Base-by-base conservation (phyloP, 768 basidiomycete species). In the Punctularia strigosozonata region DNA sequence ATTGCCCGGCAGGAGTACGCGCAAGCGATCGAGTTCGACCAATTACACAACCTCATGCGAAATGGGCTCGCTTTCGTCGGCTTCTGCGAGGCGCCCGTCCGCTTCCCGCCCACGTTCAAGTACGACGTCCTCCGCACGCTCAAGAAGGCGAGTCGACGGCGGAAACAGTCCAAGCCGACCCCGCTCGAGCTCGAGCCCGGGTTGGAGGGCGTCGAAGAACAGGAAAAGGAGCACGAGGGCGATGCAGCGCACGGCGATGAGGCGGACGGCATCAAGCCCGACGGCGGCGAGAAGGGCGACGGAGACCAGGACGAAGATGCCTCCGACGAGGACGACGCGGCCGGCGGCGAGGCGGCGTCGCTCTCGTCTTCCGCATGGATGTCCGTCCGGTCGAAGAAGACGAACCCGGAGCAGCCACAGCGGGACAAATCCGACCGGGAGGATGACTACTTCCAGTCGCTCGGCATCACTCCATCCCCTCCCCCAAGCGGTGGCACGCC, bases 61-160 rank as follows among this genome's bases (percentile, higher is more conserved):
- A 63, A 67, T n/a, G 68, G 71, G 7, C 57, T 70, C 6, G 73
- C 73, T 3, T 89, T 97, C 47, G 62, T 63, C 13, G 89, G 88
- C 6, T 95, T 95, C 50, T 50, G 62, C 6, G 92, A 97, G 56
- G 87, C 70, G 0, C 60, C 66, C 0, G 95, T 95, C 43, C 54
- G 79, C 49, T 97, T 97, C 46, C 77, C 88, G 4, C 91, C 91
- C 0, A 95, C 92, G 0, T 97, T 92, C 71, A 95, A 95, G 51
- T 90, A 89, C 51, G 81, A 92, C 48, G 82, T 92, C 5, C 57
- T 75, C 39, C 70, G 72, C 19, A 69, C 71, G 2, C 53, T 69
- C 15, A 80, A 75, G 55, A 67, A 64, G 43, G n/a, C n/a, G n/a
- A n/a, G n/a, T n/a, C n/a, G n/a, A n/a, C 42, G 46, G 50, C 64